These are phyloP conservation scores for Quercus wislizeni DNA, from an alignment of 306 rosid genomes.

Conservation along the genomic window DNA sequence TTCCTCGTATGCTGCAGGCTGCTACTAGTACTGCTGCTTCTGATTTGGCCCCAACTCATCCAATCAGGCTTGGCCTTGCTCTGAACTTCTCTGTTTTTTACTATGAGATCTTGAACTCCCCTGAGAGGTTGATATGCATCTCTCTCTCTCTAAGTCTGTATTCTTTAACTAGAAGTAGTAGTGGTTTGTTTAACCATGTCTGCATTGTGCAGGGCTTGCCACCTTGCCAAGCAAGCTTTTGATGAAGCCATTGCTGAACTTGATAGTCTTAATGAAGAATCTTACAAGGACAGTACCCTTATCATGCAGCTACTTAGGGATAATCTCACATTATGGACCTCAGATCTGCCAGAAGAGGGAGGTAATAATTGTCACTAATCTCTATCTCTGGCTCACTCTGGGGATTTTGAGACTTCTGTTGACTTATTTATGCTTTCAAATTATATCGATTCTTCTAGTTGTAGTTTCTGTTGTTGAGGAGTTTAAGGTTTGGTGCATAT, in stretches of 20 bases:
- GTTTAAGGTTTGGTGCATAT: background rate
- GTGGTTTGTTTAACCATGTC: background rate
- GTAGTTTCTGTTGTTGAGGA: background rate
- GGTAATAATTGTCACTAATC: constrained; percentile 27
- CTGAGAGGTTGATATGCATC: constrained; percentile 47
- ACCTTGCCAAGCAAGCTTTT: constrained; percentile 43
- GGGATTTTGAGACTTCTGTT: background rate
- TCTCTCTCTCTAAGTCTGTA: background rate
- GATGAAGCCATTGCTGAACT: constrained; percentile 48
- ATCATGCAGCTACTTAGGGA: constrained; percentile 78
- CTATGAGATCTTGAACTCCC: constrained; percentile 69
- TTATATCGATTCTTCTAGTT: background rate
- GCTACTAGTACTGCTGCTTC: constrained; percentile 31
- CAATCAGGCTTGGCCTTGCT: constrained; percentile 64
- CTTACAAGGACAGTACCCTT: constrained; percentile 67
- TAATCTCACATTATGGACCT: constrained; percentile 71
- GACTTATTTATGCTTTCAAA: background rate
- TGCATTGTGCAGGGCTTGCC: constrained; percentile 34
- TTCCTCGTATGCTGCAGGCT: constrained; percentile 23
- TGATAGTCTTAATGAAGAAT: constrained; percentile 51
- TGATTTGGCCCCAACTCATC: constrained; percentile 62
- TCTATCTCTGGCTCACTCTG: background rate
- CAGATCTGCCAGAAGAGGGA: constrained; percentile 59
- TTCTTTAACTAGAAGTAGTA: background rate
- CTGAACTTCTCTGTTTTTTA: constrained; percentile 72